Base-by-base conservation (phyloP, 2,329 filamentous ascomycete species). In the Arthrinium phaeospermum region DNA sequence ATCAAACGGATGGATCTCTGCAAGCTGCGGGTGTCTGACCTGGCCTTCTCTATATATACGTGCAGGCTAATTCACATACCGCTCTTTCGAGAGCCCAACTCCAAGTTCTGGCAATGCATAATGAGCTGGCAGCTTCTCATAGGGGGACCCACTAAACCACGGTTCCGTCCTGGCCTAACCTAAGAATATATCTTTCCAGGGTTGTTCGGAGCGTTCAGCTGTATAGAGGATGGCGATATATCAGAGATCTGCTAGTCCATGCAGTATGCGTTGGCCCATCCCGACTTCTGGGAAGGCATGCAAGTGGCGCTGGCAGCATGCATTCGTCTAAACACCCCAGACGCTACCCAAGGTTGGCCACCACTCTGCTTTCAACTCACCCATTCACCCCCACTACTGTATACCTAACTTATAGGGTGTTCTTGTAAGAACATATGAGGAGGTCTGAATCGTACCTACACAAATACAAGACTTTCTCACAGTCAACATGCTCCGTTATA, bases 111-210 rank as follows among this genome's bases (percentile, higher is more conserved):
- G 75, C 73, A 75, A 81, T 81, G 80, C 80, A 81, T 75, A 80
- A 78, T 81, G 80, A 80, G 79, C 75, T 81, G 80, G 78, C 78
- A 79, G 75, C 77, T 78, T 77, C 78, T 76, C 75, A 81, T 78
- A 78, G 78, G 79, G 75, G 64, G 77, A 76, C 78, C 79, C 75
- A 75, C 74, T 72, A 75, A 77, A 76, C 57, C 57, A 74, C 77
- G 76, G 75, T 74, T 44, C 45, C 49, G 69, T 71, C 34, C 34
- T 64, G 57, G 34, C 57, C 19, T 64, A n/a, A 41, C 30, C 57
- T 41, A 64, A 5, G 57, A 64, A 64, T 64, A 64, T 64, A 64
- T n/a, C 30, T 64, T 64, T 64, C 57, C 34, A 64, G 57, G 57
- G 57, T 41, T 41, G 57, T 64, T 41, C 57, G 57, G 57, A 24